Base-by-base conservation (phyloP, 1,284 basidiomycete species). In the Caloboletus firmus region DNA sequence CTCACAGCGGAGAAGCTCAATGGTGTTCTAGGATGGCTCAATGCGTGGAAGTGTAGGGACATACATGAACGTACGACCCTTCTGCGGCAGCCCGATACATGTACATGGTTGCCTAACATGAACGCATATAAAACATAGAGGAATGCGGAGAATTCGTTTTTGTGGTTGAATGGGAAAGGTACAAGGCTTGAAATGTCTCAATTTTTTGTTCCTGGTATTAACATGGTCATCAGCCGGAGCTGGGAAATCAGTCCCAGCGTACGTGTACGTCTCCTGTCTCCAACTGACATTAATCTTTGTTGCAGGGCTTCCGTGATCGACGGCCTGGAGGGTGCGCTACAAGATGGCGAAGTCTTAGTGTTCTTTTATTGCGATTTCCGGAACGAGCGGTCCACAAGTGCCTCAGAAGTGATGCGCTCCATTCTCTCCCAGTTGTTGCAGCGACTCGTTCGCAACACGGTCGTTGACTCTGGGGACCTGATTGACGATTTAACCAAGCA, bases 361-460 rank as follows among this genome's bases (percentile, higher is more conserved):
- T 62, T 45, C 30, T 64, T 62, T 31, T 62, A 64, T 10, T 59
- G 52, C n/a, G 51, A 62, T 44, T 64, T 62, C 8, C 51, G 39
- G 9, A 24, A 17, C 22, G 39, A 24, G 39, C 22, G 39, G 22
- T 40, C 39, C 4, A 40, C 39, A 4, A 59, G 37, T 9, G 34
- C 45, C 0, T 20, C 34, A 10, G 48, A 54, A 46, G 43, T 60
- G 20, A 44, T 62, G 41, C 52, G 62, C 0, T 62, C 62, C 4
- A 11, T 62, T 4, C 26, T 62, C 9, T 52, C 51, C 9, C 60
- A 64, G 15, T 30, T 64, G 3, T 12, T 53, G 3, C 22, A 53
- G 20, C 39, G 43, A n/a, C 7, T 52, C 36, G 3, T 11, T 34
- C n/a, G 31, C 6, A 15, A 28, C 6, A 28, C 4, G 9, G 17